These are phyloP conservation scores for Leptographium radiaticola DNA, from an alignment of 2,329 filamentous ascomycete genomes.

Conservation along the genomic window DNA sequence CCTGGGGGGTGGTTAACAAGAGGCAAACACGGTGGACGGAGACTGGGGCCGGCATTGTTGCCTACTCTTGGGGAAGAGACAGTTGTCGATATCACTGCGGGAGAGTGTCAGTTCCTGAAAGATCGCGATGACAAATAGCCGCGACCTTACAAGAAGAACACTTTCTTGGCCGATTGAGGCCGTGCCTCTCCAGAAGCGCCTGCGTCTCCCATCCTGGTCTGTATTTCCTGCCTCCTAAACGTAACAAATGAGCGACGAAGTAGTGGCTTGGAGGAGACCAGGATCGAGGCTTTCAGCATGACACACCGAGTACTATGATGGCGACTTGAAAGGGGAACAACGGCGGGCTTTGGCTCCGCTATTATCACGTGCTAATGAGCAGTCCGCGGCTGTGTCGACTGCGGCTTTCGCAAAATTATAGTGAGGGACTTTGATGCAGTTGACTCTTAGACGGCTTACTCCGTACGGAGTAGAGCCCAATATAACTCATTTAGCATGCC, in stretches of 20 bases:
- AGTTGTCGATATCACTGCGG: conserved; percentile 94
- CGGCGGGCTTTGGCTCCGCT: neutral
- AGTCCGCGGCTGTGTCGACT: too few relatives aligned
- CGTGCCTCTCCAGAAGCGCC: neutral
- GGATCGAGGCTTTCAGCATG: conserved; percentile 6
- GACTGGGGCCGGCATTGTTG: conserved; percentile 1
- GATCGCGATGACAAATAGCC: neutral
- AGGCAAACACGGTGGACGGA: neutral
- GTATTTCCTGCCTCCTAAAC: neutral
- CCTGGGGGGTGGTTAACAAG: conserved; percentile 25
- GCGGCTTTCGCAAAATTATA: too few relatives aligned
- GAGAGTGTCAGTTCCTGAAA: neutral
- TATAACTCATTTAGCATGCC: too few relatives aligned
- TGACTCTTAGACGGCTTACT: too few relatives aligned
- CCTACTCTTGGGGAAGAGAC: conserved; percentile 79
- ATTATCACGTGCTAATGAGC: neutral
- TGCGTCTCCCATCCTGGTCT: conserved; percentile 4
- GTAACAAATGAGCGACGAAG: conserved; percentile 3
- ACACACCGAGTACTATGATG: conserved; percentile 10
- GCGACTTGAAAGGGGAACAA: neutral
- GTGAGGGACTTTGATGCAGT: too few relatives aligned
- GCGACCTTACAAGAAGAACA: conserved; percentile 31
- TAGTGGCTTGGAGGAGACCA: neutral
- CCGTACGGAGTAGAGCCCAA: too few relatives aligned
- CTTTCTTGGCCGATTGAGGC: conserved; percentile 13